phyloP scores from a whole-genome alignment of 257 asterid species.

The Fraxinus quadrangulata region DNA sequence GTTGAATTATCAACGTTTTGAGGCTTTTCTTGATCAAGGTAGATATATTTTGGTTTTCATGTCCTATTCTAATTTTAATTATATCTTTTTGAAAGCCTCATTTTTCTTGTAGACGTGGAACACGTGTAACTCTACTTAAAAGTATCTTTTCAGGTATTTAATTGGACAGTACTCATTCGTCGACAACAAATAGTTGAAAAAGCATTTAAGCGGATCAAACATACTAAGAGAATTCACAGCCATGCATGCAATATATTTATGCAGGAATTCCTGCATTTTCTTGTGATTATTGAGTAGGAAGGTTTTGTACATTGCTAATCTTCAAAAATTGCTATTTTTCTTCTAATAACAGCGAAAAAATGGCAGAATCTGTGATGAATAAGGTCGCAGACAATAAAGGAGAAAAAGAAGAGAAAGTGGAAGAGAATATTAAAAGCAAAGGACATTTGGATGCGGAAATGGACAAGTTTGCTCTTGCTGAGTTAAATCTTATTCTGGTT shows the following conservation, averaged over 20 bases:
- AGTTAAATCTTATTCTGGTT: slow-evolving; percentile 45
- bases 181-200: neutral
- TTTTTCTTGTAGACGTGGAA: neutral
- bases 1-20: neutral
- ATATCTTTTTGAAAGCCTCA: no score
- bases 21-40: neutral
- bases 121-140: no score
- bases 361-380: slow-evolving; percentile 23
- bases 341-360: slow-evolving; percentile 11
- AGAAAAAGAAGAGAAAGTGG: slow-evolving; percentile 7
- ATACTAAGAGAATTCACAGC: neutral
- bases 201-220: neutral
- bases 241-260: no score
- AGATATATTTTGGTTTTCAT: neutral
- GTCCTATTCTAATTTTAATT: neutral
- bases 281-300: neutral
- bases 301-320: neutral
- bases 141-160: neutral
- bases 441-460: slow-evolving; percentile 7
- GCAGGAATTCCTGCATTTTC: neutral
- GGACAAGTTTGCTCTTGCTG: slow-evolving; percentile 25
- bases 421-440: slow-evolving; percentile 15
- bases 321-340: neutral
- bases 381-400: neutral
- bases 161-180: neutral